phyloP scores from a whole-genome alignment of 176 grass and related monocot species.

The Miscanthus lutarioriparius region DNA sequence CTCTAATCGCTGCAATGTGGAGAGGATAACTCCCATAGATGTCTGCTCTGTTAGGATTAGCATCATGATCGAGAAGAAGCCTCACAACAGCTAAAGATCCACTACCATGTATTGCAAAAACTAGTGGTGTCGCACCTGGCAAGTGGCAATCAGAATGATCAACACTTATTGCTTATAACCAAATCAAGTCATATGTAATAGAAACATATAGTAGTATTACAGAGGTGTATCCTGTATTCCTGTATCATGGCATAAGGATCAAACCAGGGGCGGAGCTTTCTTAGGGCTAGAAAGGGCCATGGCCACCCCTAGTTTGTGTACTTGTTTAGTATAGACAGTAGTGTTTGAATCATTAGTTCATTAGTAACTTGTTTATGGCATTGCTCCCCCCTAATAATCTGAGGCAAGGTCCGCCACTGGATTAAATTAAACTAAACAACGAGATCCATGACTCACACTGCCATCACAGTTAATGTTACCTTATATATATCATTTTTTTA shows the following conservation, averaged over 20 bases:
- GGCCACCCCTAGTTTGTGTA: too few species aligned
- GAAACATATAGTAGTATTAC: background rate
- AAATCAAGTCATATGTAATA: background rate
- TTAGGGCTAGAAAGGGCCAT: too few species aligned
- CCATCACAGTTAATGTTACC: too few species aligned
- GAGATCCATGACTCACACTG: too few species aligned
- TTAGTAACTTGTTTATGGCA: too few species aligned
- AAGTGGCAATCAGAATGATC: background rate
- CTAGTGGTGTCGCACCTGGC: slow-evolving; percentile 9
- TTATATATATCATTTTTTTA: too few species aligned
- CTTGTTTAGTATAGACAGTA: too few species aligned
- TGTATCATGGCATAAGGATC: background rate
- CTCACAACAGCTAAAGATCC: background rate
- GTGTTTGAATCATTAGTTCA: too few species aligned
- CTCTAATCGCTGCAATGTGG: background rate
- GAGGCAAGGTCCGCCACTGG: too few species aligned
- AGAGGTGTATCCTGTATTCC: background rate
- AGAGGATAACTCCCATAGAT: background rate
- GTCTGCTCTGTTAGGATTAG: background rate
- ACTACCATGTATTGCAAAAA: background rate
- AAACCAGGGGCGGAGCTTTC: too few species aligned
- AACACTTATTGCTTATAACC: background rate
- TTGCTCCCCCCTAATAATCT: too few species aligned
- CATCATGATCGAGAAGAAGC: slow-evolving; percentile 8
- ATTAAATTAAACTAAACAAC: too few species aligned